A percentile compares a stretch with the other conserved stretches of the same genome.
Evolutionary conservation across 306 rosid genomes (phyloP).

Genomic region (Clitoria ternatea): DNA sequence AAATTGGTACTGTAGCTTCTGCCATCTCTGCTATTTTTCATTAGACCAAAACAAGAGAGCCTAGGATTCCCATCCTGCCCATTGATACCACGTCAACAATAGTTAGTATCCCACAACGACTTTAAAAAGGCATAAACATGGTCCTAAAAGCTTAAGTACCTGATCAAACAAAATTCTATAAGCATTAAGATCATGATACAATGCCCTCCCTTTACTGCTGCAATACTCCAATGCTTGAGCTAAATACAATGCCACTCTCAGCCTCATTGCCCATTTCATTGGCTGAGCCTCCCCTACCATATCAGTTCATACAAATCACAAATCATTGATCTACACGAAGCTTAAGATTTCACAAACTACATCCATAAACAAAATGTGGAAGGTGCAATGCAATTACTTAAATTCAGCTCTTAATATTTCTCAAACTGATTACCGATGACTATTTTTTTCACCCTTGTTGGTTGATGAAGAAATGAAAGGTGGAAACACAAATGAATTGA

Average conservation of each 20-base stretch:
- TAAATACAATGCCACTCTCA: slow-evolving; percentile 77
- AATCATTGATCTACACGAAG: slow-evolving; percentile 2
- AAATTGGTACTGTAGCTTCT: slow-evolving; percentile 81
- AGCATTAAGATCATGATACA: slow-evolving; percentile 86
- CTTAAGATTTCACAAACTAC: not conserved
- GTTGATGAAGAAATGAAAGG: not conserved
- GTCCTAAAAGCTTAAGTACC: slow-evolving; percentile 30
- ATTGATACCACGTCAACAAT: slow-evolving; percentile 9
- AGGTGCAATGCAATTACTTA: not conserved
- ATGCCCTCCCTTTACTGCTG: slow-evolving; percentile 62
- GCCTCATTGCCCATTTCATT: slow-evolving; percentile 95
- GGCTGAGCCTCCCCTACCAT: slow-evolving; percentile 76
- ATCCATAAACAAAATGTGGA: not conserved
- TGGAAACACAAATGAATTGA: not conserved
- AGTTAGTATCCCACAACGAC: not conserved
- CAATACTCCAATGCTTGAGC: slow-evolving; percentile 82
- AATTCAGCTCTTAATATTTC: not conserved
- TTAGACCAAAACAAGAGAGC: slow-evolving; percentile 83
- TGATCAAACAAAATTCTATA: slow-evolving; percentile 72
- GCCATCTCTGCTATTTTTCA: slow-evolving; percentile 90
- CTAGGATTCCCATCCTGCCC: slow-evolving; percentile 65
- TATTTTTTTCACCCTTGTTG: not conserved
- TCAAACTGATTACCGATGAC: not conserved
- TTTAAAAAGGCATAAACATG: not conserved
- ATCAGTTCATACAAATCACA: slow-evolving; percentile 6